A percentile compares a stretch with the other conserved stretches of the same genome.
Conservation (phyloP, 805 yeast species). For the Lipomyces chichibuensis region DNA sequence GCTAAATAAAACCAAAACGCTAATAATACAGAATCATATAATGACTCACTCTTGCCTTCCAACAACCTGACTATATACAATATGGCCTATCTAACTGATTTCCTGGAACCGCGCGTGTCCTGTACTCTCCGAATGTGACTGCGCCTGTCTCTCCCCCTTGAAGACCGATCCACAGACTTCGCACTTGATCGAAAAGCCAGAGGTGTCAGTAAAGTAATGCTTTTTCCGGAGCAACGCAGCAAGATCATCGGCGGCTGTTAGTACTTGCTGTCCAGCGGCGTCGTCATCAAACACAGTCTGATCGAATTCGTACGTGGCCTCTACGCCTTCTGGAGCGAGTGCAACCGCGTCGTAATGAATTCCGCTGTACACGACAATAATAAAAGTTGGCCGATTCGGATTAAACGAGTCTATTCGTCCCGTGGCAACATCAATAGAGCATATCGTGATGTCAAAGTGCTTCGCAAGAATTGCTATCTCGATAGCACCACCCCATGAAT, state of each 20-base stretch:
- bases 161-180: conserved; percentile 56
- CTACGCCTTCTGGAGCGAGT: conserved; percentile 43
- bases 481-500: conserved; percentile 84
- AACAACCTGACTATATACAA: not conserved
- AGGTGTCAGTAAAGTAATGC: conserved; percentile 69
- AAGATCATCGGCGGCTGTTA: conserved; percentile 48
- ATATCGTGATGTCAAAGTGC: conserved; percentile 55
- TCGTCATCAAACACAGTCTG: conserved; percentile 50
- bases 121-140: conserved; percentile 63
- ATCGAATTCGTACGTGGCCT: conserved; percentile 45
- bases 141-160: conserved; percentile 66
- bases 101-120: conserved; percentile 69
- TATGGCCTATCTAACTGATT: conserved; percentile 2
- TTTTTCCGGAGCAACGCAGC: conserved; percentile 52
- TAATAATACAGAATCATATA: not conserved
- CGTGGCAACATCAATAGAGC: conserved; percentile 67
- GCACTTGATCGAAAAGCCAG: conserved; percentile 61
- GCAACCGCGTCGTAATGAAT: conserved; percentile 72
- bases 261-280: conserved; percentile 45
- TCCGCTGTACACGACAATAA: conserved; percentile 66
- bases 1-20: not conserved
- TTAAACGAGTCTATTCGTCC: conserved; percentile 60
- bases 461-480: conserved; percentile 66
- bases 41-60: not conserved
- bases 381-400: conserved; percentile 50